Base-by-base conservation (phyloP, 192 early-diverging fungal species). In the Podila horticola region DNA sequence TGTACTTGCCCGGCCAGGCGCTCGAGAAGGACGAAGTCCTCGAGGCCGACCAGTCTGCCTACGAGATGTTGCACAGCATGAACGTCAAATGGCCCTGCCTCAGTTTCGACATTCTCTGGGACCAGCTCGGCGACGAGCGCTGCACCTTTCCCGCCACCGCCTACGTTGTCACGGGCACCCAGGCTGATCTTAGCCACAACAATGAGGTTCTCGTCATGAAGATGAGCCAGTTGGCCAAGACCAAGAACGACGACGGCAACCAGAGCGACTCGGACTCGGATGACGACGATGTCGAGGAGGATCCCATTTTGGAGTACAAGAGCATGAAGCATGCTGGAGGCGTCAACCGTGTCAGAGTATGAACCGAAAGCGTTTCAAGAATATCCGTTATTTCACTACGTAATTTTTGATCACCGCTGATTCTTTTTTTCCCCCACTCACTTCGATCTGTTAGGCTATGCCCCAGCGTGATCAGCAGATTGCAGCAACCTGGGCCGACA, bases 161-260 rank as follows among this genome's bases (percentile, higher is more conserved):
- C 50, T 99, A 98, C 82, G 87, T 97, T 19, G 96, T 97, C 15
- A 93, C 97, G 28, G 98, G 98, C 60, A 96, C 97, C 10, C 96
- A 97, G 76, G 95, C 97, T 12, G 94, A 95, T 62, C 74, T 84
- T 17, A 82, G 90, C 31, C 90, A 91, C 70, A 92, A 95, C 82
- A 98, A 98, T 85, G 94, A 98, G 74, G 77, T 99, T 34, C 87
- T 97, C 38, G 82, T 99, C 50, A 96, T 99, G 93, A 98, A 98
- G 84, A 92, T 98, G 94, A 93, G 93, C 48, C 93, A 96, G 69
- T 82, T 99, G 31, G 93, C 96, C 74, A 92, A 93, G 70, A 99
- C 97, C 24, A 95, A 96, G 86, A 88, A 96, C 79, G 95, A 97
- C 83, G 95, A 95, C 74, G 79, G 79, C 65, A 88, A 92, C 51